Percentiles rank a stretch among this genome's conserved stretches.
These are phyloP conservation scores for Lophiostoma macrostomum DNA, from an alignment of 495 filamentous ascomycete genomes.

Conservation along the genomic window DNA sequence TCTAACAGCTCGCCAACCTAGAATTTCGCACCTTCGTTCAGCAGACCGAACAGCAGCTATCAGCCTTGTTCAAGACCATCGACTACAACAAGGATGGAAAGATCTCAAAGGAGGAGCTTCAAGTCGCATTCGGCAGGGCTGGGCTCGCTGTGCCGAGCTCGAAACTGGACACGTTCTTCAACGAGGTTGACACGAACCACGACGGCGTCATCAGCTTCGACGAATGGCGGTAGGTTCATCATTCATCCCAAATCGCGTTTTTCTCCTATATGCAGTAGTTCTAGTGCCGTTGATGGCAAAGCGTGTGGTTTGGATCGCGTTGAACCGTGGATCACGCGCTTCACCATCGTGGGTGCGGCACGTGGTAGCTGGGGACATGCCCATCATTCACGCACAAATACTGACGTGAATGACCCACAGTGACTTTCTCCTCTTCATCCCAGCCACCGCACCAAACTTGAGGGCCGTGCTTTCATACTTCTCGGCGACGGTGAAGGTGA, in stretches of 20 bases:
- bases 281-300: no score
- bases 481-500: conserved; percentile 82
- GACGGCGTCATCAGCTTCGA: conserved; percentile 87
- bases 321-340: no score
- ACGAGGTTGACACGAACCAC: conserved; percentile 81
- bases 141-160: conserved; percentile 75
- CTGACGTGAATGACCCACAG: no score
- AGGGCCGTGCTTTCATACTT: conserved; percentile 88
- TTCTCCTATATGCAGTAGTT: no score
- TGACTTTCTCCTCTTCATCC: conserved; percentile 93
- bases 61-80: conserved; percentile 78
- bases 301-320: no score
- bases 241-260: no score
- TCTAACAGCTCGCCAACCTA: conserved; percentile 35
- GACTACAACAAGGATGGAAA: conserved; percentile 85
- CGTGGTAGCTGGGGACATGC: no score
- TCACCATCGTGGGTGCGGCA: no score
- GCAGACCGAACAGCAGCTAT: conserved; percentile 77
- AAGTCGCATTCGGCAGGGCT: conserved; percentile 68
- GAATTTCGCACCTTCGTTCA: conserved; percentile 89
- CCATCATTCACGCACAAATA: conserved; percentile 27
- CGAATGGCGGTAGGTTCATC: conserved; percentile 97
- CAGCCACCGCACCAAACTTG: conserved; percentile 68
- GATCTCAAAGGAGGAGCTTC: conserved; percentile 80
- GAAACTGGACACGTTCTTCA: conserved; percentile 80